Evolutionary conservation across 139 green algal genomes (phyloP).

Genomic region (Micromonas pusilla): DNA sequence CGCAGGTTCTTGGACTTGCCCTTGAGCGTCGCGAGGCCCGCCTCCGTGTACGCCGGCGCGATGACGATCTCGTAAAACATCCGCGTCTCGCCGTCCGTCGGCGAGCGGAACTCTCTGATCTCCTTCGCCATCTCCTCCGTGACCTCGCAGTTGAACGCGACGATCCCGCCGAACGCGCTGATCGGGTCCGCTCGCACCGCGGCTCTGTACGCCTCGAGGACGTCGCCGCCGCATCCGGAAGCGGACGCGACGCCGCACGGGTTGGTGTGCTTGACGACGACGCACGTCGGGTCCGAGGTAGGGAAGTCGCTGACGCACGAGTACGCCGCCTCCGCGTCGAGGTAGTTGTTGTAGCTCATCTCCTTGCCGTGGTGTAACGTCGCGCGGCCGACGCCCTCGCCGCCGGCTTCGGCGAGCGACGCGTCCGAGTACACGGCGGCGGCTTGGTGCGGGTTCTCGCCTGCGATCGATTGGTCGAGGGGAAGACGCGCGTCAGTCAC

Average conservation of each 20-base stretch:
- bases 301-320: constrained; percentile 62
- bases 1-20: constrained; percentile 96
- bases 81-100: constrained; percentile 89
- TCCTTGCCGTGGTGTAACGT: constrained; percentile 93
- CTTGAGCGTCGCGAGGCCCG: constrained; percentile 87
- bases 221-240: constrained; percentile 46
- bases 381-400: constrained; percentile 73
- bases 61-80: constrained; percentile 99
- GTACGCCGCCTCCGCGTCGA: constrained; percentile 85
- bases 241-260: constrained; percentile 82
- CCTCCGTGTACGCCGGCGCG: constrained; percentile 83
- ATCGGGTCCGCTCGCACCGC: constrained; percentile 92
- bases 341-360: constrained; percentile 99
- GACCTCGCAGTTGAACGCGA: constrained; percentile 90
- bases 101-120: constrained; percentile 85
- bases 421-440: constrained; percentile 93
- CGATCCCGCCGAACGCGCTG: constrained; percentile 94
- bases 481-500: no score
- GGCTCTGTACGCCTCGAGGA: constrained; percentile 86
- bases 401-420: constrained; percentile 65
- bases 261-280: constrained; percentile 99
- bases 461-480: no score
- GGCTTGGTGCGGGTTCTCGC: constrained; percentile 97
- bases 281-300: constrained; percentile 65
- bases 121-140: constrained; percentile 66